Percentiles rank a stretch among this genome's conserved stretches.
These are phyloP conservation scores for Malus hybrid DNA, from an alignment of 331 rosid genomes.

Conservation along the genomic window DNA sequence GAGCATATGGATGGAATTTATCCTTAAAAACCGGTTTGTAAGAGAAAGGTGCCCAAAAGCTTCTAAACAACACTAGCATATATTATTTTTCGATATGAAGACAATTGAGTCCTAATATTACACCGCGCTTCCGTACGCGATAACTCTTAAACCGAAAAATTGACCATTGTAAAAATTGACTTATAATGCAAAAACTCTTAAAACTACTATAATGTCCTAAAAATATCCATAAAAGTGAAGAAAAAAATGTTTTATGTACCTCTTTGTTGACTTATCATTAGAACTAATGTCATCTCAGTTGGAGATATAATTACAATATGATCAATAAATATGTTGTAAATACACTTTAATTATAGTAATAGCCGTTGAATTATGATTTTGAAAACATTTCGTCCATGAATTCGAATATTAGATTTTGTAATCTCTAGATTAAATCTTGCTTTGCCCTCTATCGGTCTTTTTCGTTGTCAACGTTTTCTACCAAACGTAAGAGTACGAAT, in stretches of 20 bases:
- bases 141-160: not conserved
- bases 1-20: not conserved
- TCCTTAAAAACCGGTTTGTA: not conserved
- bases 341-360: not conserved
- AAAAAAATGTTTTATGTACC: not conserved
- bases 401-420: too few relatives aligned
- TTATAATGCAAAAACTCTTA: not conserved
- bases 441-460: not conserved
- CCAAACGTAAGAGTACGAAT: not conserved
- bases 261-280: not conserved
- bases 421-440: not conserved
- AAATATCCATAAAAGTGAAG: not conserved
- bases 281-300: not conserved
- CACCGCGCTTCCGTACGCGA: too few relatives aligned
- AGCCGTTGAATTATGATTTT: too few relatives aligned
- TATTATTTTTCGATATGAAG: not conserved
- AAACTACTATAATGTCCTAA: not conserved
- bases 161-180: not conserved
- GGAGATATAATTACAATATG: not conserved
- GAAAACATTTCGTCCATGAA: not conserved
- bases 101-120: not conserved
- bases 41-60: not conserved
- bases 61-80: not conserved
- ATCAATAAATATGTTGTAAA: not conserved
- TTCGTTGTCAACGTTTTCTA: not conserved